These are phyloP conservation scores for Fraxinus xanthoxyloides DNA, from an alignment of 305 asterid genomes.

Conservation along the genomic window DNA sequence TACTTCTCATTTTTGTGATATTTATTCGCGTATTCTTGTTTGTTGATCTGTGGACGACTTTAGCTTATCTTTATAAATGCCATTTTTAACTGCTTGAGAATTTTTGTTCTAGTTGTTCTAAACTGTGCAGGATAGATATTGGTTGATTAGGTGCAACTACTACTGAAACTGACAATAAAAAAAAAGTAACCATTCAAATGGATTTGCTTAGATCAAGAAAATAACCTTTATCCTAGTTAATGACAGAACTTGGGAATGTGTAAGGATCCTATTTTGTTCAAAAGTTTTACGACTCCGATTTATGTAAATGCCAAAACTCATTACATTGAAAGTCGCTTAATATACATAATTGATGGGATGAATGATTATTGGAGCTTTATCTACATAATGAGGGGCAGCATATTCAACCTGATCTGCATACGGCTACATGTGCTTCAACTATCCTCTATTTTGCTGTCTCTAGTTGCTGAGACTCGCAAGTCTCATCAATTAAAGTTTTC, in stretches of 20 bases:
- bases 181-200: neutral
- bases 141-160: neutral
- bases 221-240: neutral
- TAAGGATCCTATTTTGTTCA: neutral
- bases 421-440: neutral
- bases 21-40: neutral
- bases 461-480: neutral
- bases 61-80: neutral
- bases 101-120: slow-evolving; percentile 1
- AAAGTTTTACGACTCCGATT: neutral
- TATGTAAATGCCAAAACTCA: neutral
- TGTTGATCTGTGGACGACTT: neutral
- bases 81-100: neutral
- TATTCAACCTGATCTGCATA: neutral
- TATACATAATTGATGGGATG: neutral
- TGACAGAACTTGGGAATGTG: neutral
- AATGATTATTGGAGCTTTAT: neutral
- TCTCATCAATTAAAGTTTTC: neutral
- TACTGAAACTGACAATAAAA: neutral
- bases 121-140: neutral
- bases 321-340: neutral
- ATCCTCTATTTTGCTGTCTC: neutral
- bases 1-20: neutral
- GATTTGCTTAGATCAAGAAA: neutral
- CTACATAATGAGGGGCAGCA: neutral